Evolutionary conservation across 1,284 basidiomycete genomes (phyloP).

Genomic region (Termitomyces sp.): DNA sequence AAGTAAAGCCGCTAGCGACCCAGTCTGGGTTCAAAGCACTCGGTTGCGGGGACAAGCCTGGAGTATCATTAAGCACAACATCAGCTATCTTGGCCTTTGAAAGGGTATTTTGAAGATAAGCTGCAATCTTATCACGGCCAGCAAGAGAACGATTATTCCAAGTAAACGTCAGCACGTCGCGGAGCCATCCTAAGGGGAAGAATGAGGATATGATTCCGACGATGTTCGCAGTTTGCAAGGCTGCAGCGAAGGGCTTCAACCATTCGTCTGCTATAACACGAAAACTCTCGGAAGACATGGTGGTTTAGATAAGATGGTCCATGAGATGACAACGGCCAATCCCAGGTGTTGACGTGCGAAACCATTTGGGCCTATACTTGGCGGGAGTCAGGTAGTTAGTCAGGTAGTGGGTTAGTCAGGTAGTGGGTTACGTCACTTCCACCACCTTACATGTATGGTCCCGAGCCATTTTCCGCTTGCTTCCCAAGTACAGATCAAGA

Average conservation of each 20-base stretch:
- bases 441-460: too few species aligned
- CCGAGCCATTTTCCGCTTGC: too few species aligned
- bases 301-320: neutral
- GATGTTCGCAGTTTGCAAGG: conserved; percentile 18
- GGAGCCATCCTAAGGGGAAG: conserved; percentile 29
- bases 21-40: conserved; percentile 20
- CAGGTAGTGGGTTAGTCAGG: too few species aligned
- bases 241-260: conserved; percentile 17
- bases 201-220: conserved; percentile 21
- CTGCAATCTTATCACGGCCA: conserved; percentile 24
- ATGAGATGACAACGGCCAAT: neutral
- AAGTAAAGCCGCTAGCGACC: conserved; percentile 34
- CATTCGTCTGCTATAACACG: conserved; percentile 14
- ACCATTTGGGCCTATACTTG: neutral
- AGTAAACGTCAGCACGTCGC: conserved; percentile 18
- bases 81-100: conserved; percentile 20
- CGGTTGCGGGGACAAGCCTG: conserved; percentile 22
- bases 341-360: neutral
- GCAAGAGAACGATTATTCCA: conserved; percentile 21
- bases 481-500: neutral
- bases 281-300: conserved; percentile 1
- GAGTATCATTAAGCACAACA: conserved; percentile 25
- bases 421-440: too few species aligned
- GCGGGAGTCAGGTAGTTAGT: too few species aligned
- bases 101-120: conserved; percentile 24